Percentiles rank a stretch among this genome's conserved stretches.
phyloP scores from a whole-genome alignment of 331 rosid species.

The Acacia concinna region DNA sequence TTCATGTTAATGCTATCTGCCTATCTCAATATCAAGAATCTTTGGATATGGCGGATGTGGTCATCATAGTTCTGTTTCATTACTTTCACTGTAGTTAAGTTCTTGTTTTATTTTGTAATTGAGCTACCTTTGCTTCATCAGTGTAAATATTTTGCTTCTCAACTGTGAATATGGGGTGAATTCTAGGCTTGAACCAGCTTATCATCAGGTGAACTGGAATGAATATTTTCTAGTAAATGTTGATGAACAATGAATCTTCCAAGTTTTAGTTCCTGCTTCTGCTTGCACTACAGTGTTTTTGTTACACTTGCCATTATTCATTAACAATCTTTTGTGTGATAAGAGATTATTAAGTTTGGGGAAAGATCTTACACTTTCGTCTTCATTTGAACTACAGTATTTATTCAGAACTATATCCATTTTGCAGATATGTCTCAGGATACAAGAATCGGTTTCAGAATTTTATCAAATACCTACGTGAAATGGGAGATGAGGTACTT shows the following conservation, averaged over 20 bases:
- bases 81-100: not conserved
- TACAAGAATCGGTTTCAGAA: slow-evolving; percentile 96
- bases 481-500: slow-evolving; percentile 98
- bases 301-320: not conserved
- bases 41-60: slow-evolving; percentile 14
- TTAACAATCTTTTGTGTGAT: not conserved
- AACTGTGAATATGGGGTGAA: not conserved
- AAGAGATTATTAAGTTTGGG: not conserved
- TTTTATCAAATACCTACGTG: slow-evolving; percentile 84
- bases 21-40: not conserved
- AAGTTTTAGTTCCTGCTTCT: slow-evolving; percentile 13
- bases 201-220: not conserved
- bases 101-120: slow-evolving; percentile 6
- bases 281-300: slow-evolving; percentile 1
- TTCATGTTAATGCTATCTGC: not conserved
- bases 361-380: not conserved
- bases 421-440: slow-evolving; percentile 88
- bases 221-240: slow-evolving; percentile 1
- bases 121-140: slow-evolving; percentile 26
- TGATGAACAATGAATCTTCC: not conserved
- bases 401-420: slow-evolving; percentile 24
- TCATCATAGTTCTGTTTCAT: not conserved
- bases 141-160: slow-evolving; percentile 14
- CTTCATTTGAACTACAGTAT: not conserved
- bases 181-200: slow-evolving; percentile 10